Base-by-base conservation (phyloP, 2,329 filamentous ascomycete species). In the Trichophyton equinum region DNA sequence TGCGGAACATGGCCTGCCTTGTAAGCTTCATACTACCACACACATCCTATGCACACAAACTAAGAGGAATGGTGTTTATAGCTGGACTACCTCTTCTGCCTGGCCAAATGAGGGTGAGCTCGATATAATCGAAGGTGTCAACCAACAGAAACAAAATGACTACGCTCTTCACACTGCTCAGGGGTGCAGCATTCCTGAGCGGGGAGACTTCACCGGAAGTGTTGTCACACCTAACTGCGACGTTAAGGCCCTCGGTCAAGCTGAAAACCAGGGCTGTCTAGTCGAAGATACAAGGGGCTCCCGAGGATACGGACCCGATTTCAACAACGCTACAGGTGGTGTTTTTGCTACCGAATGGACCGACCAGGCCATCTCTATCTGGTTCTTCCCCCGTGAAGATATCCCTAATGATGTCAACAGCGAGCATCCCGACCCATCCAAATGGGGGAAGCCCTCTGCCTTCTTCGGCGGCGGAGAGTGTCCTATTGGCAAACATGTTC, bases 301-400 rank as follows among this genome's bases (percentile, higher is more conserved):
- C 51, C 60, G 66, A 47, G 82, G 80, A 65, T 88, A 85, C 66
- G 87, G 87, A 13, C 76, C 81, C 27, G 83, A 81, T 5, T 91
- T 95, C 78, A 94, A 94, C 74, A 94, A 94, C 73, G 76, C 76
- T 25, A 80, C 74, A 36, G 80, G 81, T 8, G 88, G 88, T 25
- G 88, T 91, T 53, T 91, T 87, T 68, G 87, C 84, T 38, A 82
- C 86, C 61, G 85, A 91, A 72, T 95, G 91, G 88, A 89, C 86
- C 1, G 79, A 81, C 33, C 71, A 81, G 0, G 79, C 79, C 64
- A 94, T 97, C 72, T 81, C 81, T 46, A 79, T 95, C 65, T 96
- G 85, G 83, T 92, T 89, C 80, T 96, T 95, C 75, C 79, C 85
- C 0, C 85, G 88, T n/a, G 73, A 72, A 64, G 71, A 71, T 13